Evolutionary conservation across 805 yeast genomes (phyloP), one percentile per base, ranked within the genome.

Genomic region (Nakazawaea wyomingensis): DNA sequence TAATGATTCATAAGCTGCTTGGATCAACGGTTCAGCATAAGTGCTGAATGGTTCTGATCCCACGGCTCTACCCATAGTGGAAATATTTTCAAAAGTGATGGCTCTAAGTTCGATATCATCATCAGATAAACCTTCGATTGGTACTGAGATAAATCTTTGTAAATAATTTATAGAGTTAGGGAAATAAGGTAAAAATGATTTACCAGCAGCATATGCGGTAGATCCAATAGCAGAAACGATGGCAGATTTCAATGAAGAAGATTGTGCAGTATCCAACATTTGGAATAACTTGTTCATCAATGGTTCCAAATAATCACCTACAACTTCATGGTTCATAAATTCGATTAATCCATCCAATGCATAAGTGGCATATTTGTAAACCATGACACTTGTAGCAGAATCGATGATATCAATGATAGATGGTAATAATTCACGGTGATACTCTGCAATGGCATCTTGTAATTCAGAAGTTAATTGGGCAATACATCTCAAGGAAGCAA

Each of bases 161-260:
- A 93, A 74, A 50, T 75, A 77, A 60, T 82, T 80, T 53, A 91
- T 79, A 40, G 96, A 85, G 50, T 80, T 76, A 57, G 80, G 77
- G 64, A 91, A 91, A 70, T 76, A 93, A 47, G 98, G 97, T 47
- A 75, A 69, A 66, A 86, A 93, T 31, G 85, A 75, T 54, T 82
- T 81, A 65, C 97, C 96, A 34, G 96, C 80, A 45, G 98, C 96
- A 59, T 83, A 89, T 22, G 99, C 98, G 47, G 96, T 87, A 31
- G 98, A 90, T 44, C 98, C 98, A 61, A 93, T 86, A 31, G 97
- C 96, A 42, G 96, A 85, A 47, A 93, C 96, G 57, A 85, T 82
- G 47, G 87, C 86, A 38, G 85, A 68, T 62, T 80, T 83, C 58
- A 85, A 71, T 13, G 95, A 77, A 18, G 90, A 83, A 29, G 83